Evolutionary conservation across 2,329 filamentous ascomycete genomes (phyloP).

Genomic region (Rutstroemia sp.): DNA sequence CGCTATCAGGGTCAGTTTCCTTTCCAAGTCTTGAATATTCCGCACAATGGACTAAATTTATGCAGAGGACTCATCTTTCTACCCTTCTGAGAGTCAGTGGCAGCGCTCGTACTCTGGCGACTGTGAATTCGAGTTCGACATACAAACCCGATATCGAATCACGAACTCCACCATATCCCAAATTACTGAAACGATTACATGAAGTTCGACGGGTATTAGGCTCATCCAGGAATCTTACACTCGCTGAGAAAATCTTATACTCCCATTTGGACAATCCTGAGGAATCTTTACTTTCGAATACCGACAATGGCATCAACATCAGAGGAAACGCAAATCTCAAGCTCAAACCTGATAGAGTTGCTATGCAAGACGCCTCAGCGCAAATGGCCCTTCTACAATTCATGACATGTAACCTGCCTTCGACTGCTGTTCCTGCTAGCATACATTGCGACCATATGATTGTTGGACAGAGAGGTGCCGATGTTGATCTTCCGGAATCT

Average conservation of each 20-base stretch:
- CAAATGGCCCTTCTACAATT: conserved; percentile 99
- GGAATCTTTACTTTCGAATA: conserved; percentile 76
- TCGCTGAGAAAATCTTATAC: conserved; percentile 98
- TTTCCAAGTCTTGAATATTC: conserved; percentile 15
- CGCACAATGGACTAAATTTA: conserved; percentile 15
- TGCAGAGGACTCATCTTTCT: conserved; percentile 13
- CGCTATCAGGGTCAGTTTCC: conserved; percentile 25
- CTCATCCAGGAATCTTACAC: conserved; percentile 56
- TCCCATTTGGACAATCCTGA: conserved; percentile 86
- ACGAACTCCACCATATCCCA: conserved; percentile 66
- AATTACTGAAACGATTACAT: conserved; percentile 68
- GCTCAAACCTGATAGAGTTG: conserved; percentile 93
- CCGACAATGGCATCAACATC: conserved; percentile 75
- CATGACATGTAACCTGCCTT: conserved; percentile 89
- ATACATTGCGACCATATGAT: conserved; percentile 99
- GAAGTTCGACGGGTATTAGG: conserved; percentile 70
- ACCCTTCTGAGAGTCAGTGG: conserved; percentile 14
- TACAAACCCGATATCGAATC: conserved; percentile 26
- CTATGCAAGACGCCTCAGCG: conserved; percentile 98
- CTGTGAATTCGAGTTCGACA: conserved; percentile 17
- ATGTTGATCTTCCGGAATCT: conserved; percentile 74
- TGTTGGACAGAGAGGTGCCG: conserved; percentile 85
- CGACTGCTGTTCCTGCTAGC: conserved; percentile 88
- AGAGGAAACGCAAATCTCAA: conserved; percentile 88
- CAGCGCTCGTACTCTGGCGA: conserved; percentile 24